Conservation (phyloP, 257 asterid species). For the Nicotiana obtusifolia region DNA sequence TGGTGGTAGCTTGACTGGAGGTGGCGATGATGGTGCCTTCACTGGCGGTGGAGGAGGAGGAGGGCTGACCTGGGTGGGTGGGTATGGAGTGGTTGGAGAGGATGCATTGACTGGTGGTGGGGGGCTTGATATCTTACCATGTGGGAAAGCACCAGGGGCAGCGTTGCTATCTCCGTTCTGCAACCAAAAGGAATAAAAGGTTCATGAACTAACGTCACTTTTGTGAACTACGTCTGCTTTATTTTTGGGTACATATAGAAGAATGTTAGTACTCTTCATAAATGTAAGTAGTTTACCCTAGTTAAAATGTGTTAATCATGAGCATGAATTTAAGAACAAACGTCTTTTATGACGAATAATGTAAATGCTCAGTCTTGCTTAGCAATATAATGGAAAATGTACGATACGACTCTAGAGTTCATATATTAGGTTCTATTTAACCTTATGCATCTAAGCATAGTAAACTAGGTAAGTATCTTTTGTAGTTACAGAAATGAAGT, state of each 20-base stretch:
- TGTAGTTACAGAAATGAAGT: neutral
- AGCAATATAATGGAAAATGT: neutral
- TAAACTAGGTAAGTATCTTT: neutral
- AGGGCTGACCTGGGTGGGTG: slow-evolving; percentile 9
- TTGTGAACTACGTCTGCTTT: no score
- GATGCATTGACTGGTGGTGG: neutral
- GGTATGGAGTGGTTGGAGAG: neutral
- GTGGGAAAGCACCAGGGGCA: neutral
- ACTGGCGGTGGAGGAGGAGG: slow-evolving; percentile 20
- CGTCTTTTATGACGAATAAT: neutral
- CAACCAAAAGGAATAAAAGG: neutral
- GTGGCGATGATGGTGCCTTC: slow-evolving; percentile 22
- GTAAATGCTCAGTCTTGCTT: neutral
- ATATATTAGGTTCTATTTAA: neutral
- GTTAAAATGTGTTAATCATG: neutral
- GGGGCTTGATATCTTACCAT: neutral
- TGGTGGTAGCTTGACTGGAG: neutral
- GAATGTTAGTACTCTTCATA: no score
- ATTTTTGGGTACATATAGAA: no score
- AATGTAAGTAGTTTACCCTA: neutral
- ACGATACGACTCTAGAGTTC: neutral
- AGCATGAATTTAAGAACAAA: neutral
- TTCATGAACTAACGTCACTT: neutral
- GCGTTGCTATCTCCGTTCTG: neutral
- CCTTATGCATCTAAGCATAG: neutral